Base-by-base conservation (phyloP, 257 asterid genomes). In the Phtheirospermum japonicum region DNA sequence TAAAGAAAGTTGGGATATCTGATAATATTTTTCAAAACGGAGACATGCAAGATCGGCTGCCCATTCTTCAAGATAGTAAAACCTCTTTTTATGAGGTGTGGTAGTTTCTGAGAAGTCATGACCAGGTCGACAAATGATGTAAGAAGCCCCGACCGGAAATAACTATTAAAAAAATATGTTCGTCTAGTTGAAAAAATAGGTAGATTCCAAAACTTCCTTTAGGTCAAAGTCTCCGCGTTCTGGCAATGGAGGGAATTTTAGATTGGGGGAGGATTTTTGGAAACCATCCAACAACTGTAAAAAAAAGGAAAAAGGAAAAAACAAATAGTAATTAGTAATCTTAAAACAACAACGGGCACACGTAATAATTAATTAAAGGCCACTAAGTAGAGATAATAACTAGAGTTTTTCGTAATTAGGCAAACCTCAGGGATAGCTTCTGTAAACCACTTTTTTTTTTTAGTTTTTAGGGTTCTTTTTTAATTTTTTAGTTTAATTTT, bases 201-300 rank as follows among this genome's bases (percentile, higher is more conserved):
- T 75, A 16, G 99, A 83, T 19, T 75, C 76, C 16, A 85, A 68
- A 75, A 93, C 97, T 75, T 93, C 97, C 70, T 70, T 85, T 71
- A 93, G 75, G 80, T 89, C 87, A 12, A 93, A 93, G 66, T 93
- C 95, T 65, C 99, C 99, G 19, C 96, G 82, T 68, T 82, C 92
- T 0, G 99, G 99, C 72, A 87, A 63, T 9, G 95, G 83, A 43
- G 99, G 99, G 67, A 89, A 89, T 18, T 72, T 77, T 55, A 87
- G 70, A 5, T 74, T 67, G 14, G 97, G 96, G 74, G 85, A 87
- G 16, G 95, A 80, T 54, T 74, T 19, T 70, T 87, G 80, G 39
- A 93, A 93, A 66, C 82, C 80, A 39, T 79, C 83, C 82, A 83
- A 57, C 72, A 92, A 65, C 99, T 88, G 95, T 57, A 52, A 36